These are phyloP conservation scores for Arabidopsis hybrid DNA, from an alignment of 441 rosid genomes.

Conservation along the genomic window DNA sequence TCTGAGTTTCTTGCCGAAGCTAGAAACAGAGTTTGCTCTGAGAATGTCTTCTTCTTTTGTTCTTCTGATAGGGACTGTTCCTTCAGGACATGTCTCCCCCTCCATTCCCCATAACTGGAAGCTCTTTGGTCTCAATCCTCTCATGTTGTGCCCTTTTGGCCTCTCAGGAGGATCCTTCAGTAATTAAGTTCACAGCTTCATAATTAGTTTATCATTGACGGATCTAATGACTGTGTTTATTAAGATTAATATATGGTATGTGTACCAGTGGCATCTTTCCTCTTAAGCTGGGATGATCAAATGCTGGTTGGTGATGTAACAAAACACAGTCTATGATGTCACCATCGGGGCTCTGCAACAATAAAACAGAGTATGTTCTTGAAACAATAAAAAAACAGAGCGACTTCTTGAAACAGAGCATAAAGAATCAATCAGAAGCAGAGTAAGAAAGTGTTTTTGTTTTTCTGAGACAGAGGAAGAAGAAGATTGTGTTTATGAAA, in stretches of 20 bases:
- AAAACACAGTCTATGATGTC: slow-evolving; percentile 88
- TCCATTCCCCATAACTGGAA: slow-evolving; percentile 80
- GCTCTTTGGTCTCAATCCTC: slow-evolving; percentile 47
- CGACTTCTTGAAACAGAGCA: slow-evolving; percentile 16
- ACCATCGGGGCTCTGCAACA: slow-evolving; percentile 86
- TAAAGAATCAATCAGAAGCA: background rate
- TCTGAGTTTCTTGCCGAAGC: slow-evolving; percentile 76
- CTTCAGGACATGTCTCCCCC: slow-evolving; percentile 86
- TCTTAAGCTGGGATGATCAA: slow-evolving; percentile 81
- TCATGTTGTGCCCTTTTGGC: slow-evolving; percentile 62
- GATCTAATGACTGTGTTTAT: slow-evolving; percentile 40
- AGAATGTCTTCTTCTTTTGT: slow-evolving; percentile 79
- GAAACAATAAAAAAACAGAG: background rate
- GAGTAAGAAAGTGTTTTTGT: background rate
- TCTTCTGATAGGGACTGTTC: slow-evolving; percentile 90
- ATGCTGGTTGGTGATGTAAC: slow-evolving; percentile 82
- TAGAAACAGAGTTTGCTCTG: slow-evolving; percentile 68
- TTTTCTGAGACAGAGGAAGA: background rate
- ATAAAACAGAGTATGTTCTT: background rate
- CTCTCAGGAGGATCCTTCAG: slow-evolving; percentile 84
- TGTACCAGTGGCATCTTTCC: slow-evolving; percentile 84
- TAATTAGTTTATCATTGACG: slow-evolving; percentile 17
- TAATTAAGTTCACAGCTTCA: slow-evolving; percentile 14
- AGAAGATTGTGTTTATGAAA: background rate
- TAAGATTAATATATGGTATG: slow-evolving; percentile 14